Percentiles rank a stretch among this genome's conserved stretches.
These are phyloP conservation scores for Amesomyces nigricolor DNA, from an alignment of 2,329 filamentous ascomycete species.

Conservation along the genomic window DNA sequence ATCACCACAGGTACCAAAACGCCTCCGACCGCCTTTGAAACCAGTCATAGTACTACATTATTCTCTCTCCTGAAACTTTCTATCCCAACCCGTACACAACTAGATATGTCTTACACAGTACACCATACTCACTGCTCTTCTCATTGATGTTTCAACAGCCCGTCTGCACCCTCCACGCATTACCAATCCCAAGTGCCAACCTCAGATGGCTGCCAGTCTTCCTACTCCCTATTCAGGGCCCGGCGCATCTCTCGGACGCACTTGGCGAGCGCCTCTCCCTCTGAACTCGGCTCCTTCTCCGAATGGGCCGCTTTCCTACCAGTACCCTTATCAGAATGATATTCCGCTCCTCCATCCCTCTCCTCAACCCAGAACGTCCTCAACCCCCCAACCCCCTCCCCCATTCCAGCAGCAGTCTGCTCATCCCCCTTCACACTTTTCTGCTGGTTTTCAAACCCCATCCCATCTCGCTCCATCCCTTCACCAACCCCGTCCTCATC, in stretches of 20 bases:
- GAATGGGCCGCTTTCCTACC: too few relatives aligned
- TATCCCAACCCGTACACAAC: conserved; percentile 14
- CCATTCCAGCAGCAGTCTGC: too few relatives aligned
- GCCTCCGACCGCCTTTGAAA: not conserved
- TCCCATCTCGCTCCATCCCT: too few relatives aligned
- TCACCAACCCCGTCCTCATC: not conserved
- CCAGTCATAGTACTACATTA: not conserved
- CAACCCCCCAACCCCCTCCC: too few relatives aligned
- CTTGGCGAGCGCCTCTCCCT: not conserved
- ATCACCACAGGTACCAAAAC: too few relatives aligned
- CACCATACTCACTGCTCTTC: not conserved
- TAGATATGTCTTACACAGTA: conserved; percentile 7
- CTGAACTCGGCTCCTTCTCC: not conserved
- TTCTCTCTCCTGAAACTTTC: not conserved
- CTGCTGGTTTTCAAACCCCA: too few relatives aligned
- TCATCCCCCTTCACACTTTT: too few relatives aligned
- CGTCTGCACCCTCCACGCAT: not conserved
- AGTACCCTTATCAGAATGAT: too few relatives aligned
- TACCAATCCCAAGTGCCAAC: too few relatives aligned
- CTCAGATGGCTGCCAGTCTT: too few relatives aligned
- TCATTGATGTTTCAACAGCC: not conserved
- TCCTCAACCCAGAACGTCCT: too few relatives aligned
- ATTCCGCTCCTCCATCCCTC: too few relatives aligned
- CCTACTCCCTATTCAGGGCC: not conserved
- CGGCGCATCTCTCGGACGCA: not conserved